phyloP scores from a whole-genome alignment of 768 basidiomycete species.

The Russula emetica region DNA sequence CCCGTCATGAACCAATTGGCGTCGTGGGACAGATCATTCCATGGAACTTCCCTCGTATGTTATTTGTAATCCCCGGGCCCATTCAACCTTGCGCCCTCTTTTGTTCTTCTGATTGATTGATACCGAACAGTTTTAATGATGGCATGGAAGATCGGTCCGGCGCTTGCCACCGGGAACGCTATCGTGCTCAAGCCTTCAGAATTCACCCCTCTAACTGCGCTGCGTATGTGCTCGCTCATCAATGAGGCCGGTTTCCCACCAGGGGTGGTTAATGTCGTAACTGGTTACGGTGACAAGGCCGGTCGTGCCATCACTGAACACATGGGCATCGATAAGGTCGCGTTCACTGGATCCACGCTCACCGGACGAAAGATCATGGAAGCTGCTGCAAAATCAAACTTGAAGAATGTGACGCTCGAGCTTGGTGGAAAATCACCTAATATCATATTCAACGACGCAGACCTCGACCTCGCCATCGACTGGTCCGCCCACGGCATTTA shows the following conservation, averaged over 20 bases:
- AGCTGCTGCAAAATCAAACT: constrained; percentile 54
- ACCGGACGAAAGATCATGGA: constrained; percentile 62
- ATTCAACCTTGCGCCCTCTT: neutral
- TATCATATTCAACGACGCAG: constrained; percentile 59
- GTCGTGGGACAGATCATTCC: constrained; percentile 59
- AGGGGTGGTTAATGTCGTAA: constrained; percentile 58
- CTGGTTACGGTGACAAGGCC: constrained; percentile 51
- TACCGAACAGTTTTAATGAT: constrained; percentile 45
- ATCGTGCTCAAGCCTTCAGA: constrained; percentile 67
- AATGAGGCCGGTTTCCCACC: constrained; percentile 58
- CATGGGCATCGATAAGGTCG: constrained; percentile 58
- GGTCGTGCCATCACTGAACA: constrained; percentile 56
- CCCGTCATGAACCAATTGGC: constrained; percentile 57
- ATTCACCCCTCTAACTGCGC: constrained; percentile 55
- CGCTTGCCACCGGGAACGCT: constrained; percentile 58
- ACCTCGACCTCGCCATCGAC: constrained; percentile 53
- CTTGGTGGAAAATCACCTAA: constrained; percentile 67
- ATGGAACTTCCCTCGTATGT: constrained; percentile 57
- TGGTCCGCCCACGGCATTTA: constrained; percentile 59
- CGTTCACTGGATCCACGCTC: constrained; percentile 68
- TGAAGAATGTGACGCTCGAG: constrained; percentile 69
- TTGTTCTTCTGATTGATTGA: neutral
- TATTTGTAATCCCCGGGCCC: constrained; percentile 19
- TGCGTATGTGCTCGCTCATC: constrained; percentile 43
- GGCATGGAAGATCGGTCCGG: constrained; percentile 59